Percentiles rank a stretch among this genome's conserved stretches.
Conservation (phyloP, 2,329 filamentous ascomycete genomes). For the Paraphoma sp. region DNA sequence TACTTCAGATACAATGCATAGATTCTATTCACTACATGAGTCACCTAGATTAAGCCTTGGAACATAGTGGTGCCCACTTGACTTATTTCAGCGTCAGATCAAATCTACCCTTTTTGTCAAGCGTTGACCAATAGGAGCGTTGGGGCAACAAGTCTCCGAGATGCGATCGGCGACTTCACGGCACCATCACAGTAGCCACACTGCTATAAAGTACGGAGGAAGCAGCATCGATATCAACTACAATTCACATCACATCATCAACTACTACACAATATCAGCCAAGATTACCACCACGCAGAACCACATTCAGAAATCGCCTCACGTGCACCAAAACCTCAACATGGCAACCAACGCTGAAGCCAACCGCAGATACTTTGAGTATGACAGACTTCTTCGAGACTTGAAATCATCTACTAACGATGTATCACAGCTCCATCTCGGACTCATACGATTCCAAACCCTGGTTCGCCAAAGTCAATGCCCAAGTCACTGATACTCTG, state of each 20-base stretch:
- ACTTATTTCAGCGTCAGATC: background rate
- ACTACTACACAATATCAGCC: background rate
- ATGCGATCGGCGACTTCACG: conserved; percentile 21
- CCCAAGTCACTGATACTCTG: conserved; percentile 63
- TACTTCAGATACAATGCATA: background rate
- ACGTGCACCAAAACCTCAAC: background rate
- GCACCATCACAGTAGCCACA: background rate
- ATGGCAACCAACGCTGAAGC: conserved; percentile 41
- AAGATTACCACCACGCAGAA: background rate
- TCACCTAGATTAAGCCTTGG: too few species aligned
- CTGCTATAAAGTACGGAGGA: background rate
- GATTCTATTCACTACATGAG: background rate
- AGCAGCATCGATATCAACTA: background rate
- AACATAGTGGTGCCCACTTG: background rate
- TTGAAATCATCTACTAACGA: background rate
- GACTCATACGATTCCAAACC: conserved; percentile 62
- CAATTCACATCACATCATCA: background rate
- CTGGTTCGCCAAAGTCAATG: conserved; percentile 60
- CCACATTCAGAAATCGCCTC: too few species aligned
- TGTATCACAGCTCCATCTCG: conserved; percentile 56
- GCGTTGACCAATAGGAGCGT: conserved; percentile 19
- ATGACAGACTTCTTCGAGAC: conserved; percentile 1
- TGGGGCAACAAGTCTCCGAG: conserved; percentile 22
- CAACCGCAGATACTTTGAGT: conserved; percentile 48
- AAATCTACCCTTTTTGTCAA: background rate